Conservation (phyloP, 1,284 basidiomycete species). For the Albatrellus sp. region DNA sequence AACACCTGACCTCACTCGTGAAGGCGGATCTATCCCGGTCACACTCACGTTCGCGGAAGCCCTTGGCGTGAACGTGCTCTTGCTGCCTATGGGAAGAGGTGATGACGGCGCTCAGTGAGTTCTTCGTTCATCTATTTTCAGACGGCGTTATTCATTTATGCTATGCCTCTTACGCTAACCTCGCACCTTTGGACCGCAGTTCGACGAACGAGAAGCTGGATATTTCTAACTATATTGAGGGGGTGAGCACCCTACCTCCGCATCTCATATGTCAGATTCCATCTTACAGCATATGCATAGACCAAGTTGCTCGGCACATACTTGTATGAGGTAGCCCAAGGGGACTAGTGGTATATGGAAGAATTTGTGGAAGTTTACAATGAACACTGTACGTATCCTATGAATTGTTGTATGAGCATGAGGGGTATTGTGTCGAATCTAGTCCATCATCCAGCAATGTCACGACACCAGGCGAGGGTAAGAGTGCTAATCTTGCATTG, state of each 20-base stretch:
- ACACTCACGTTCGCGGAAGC: conserved; percentile 92
- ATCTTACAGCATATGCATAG: conserved; percentile 19
- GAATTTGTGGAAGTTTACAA: conserved; percentile 1
- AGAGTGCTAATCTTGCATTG: no score
- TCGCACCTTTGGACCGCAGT: conserved; percentile 25
- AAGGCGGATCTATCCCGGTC: conserved; percentile 95
- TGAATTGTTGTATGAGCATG: no score
- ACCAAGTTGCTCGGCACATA: conserved; percentile 76
- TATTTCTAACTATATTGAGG: conserved; percentile 85
- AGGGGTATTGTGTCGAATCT: no score
- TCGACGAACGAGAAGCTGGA: conserved; percentile 97
- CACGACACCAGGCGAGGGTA: no score
- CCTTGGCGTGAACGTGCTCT: conserved; percentile 69
- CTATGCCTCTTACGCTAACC: conserved; percentile 4
- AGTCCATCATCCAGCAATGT: no score
- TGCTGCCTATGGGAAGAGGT: conserved; percentile 87
- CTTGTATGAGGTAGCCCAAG: conserved; percentile 63
- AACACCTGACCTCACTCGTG: conserved; percentile 81
- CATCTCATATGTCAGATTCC: not conserved
- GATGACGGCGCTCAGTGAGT: conserved; percentile 89
- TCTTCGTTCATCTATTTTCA: not conserved
- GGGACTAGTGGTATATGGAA: conserved; percentile 1
- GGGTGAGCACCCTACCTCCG: conserved; percentile 36
- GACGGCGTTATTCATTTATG: not conserved
- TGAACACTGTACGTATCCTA: no score